Evolutionary conservation across 1,284 basidiomycete genomes (phyloP).

Genomic region (Exobasidium cylindrosporum): DNA sequence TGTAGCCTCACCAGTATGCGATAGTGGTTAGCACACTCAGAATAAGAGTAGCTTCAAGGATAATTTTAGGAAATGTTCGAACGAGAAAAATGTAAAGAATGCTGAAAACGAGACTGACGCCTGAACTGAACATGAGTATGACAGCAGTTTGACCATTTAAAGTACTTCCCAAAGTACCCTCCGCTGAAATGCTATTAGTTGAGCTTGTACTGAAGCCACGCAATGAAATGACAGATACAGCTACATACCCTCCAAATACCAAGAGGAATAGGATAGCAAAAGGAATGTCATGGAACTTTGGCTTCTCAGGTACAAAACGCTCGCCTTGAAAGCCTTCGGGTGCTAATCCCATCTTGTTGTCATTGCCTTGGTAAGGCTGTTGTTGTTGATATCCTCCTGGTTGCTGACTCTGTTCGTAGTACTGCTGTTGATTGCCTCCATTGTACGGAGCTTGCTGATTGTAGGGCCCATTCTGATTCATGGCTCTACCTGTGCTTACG

Average conservation of each 20-base stretch:
- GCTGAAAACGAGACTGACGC: constrained; percentile 63
- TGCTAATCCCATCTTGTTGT: constrained; percentile 36
- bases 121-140: constrained; percentile 69
- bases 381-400: constrained; percentile 19
- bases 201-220: constrained; percentile 27
- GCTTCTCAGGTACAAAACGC: constrained; percentile 34
- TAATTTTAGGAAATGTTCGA: constrained; percentile 69
- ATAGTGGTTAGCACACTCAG: constrained; percentile 28
- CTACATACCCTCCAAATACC: constrained; percentile 55
- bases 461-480: constrained; percentile 5
- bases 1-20: constrained; percentile 12
- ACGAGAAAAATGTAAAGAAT: constrained; percentile 62
- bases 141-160: constrained; percentile 67
- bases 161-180: constrained; percentile 72
- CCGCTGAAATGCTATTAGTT: not conserved
- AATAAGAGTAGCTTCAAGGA: constrained; percentile 42
- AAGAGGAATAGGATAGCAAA: constrained; percentile 55
- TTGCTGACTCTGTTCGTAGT: constrained; percentile 20
- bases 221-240: constrained; percentile 55
- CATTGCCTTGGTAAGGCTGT: constrained; percentile 25
- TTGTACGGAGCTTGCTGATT: constrained; percentile 10
- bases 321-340: constrained; percentile 43
- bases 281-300: constrained; percentile 44
- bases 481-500: too few species aligned
- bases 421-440: constrained; percentile 36